Evolutionary conservation across 345 rosid genomes (phyloP), one percentile per base, ranked within the genome.

Genomic region (Syzygium aqueum): DNA sequence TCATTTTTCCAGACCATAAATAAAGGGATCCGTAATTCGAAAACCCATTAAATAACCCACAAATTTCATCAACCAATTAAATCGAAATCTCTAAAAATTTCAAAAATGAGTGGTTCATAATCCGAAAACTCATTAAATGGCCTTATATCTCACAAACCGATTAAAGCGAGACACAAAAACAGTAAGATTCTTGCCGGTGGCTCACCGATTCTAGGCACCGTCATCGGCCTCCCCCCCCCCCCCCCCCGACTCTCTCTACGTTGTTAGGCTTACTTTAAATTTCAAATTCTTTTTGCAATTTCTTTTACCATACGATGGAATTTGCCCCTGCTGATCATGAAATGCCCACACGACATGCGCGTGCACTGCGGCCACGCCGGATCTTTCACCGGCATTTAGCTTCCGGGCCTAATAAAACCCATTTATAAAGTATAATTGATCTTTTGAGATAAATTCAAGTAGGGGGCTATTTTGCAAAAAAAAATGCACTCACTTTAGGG

Each of bases 321-420:
- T 65, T 8, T 30, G 22, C 9, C 77, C 40, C 11, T 65, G 15
- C 15, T 28, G 21, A 63, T 28, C 37, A 13, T 16, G 37, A 28
- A 63, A 15, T 63, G 21, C 8, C n/a, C 30, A 14, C 28, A 7
- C 16, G 30, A 5, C 67, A 61, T 5, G 33, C 4, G 33, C 3
- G 46, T 22, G 3, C 67, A 27, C 15, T 1, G 15, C 6, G 6
- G 3, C 14, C 14, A 27, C 0, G 14, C 8, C 12, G 0, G 8
- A 27, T 27, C 13, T 59, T 61, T 1, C 2, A 27, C 12, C 4
- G 0, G 1, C 1, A 11, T 59, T n/a, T 59, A 59, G 28, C 30
- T 59, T 59, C 11, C 8, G 17, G 0, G 28, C 5, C 1, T 0
- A n/a, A 63, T n/a, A 0, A 63, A n/a, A 63, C 16, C 1, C 5